These are phyloP conservation scores for Podospora comata DNA, from an alignment of 495 filamentous ascomycete species.

Conservation along the genomic window DNA sequence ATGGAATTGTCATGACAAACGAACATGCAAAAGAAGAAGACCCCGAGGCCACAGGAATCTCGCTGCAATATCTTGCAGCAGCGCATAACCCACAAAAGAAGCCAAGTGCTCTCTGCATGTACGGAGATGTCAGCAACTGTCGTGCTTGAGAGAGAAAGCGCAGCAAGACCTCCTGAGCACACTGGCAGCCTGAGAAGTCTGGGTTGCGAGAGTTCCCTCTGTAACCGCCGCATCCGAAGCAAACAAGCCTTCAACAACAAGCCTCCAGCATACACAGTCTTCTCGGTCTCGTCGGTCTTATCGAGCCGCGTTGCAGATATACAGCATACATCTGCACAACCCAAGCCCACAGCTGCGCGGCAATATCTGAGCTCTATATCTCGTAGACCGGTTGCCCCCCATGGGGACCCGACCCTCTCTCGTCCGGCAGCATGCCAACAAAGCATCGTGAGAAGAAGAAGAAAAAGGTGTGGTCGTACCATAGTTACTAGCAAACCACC, in stretches of 20 bases:
- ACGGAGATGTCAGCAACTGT: not conserved
- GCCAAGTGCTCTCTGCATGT: not conserved
- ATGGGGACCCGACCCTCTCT: not conserved
- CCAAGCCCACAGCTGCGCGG: not conserved
- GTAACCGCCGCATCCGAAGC: not conserved
- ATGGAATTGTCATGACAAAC: not conserved
- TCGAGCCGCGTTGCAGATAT: not conserved
- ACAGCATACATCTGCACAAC: not conserved
- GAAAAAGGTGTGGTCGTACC: slow-evolving; percentile 4
- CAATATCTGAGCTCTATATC: not conserved
- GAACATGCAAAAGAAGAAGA: not conserved
- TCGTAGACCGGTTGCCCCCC: not conserved
- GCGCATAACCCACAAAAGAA: not conserved
- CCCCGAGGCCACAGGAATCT: not conserved
- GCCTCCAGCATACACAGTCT: not conserved
- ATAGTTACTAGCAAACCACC: not conserved
- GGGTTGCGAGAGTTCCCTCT: not conserved
- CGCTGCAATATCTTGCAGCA: not conserved
- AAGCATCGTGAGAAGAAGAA: not conserved
- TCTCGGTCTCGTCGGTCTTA: not conserved
- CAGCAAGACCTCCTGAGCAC: not conserved
- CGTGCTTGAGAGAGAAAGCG: not conserved
- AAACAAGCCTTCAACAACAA: not conserved
- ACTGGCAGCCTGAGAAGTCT: not conserved
- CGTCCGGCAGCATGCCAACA: not conserved